phyloP scores from a whole-genome alignment of 805 yeast species.

The Komagataella pastoris region DNA sequence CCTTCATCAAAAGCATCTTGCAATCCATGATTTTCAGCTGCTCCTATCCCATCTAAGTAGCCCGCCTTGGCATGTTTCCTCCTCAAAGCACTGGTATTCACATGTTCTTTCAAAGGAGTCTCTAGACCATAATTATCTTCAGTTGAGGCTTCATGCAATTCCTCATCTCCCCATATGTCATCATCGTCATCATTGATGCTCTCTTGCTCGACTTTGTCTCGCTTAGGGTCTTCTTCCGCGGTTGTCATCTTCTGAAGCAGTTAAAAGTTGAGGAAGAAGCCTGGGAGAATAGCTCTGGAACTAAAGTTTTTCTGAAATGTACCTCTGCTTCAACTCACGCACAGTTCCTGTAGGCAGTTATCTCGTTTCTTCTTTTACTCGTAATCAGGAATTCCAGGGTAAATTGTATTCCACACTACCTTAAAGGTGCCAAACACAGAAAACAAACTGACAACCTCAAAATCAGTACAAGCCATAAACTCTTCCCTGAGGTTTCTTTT shows the following conservation, averaged over 20 bases:
- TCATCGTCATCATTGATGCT: background rate
- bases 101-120: background rate
- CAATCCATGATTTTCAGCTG: conserved; percentile 51
- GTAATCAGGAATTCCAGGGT: background rate
- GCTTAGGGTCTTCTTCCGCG: background rate
- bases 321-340: background rate
- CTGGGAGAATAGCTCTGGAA: too few relatives aligned
- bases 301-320: background rate
- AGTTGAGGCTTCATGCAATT: background rate
- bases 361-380: background rate
- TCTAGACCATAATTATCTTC: conserved; percentile 1
- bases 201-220: background rate
- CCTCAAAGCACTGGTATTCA: conserved; percentile 15
- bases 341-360: background rate
- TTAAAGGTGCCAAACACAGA: background rate
- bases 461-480: background rate
- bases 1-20: conserved; percentile 79
- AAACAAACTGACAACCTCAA: background rate
- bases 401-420: background rate
- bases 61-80: conserved; percentile 70
- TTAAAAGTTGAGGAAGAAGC: too few relatives aligned
- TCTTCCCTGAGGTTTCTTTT: background rate
- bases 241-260: background rate
- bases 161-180: background rate
- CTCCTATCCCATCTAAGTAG: conserved; percentile 66